These are phyloP conservation scores for Hyaloperonospora arabidopsidis DNA, from an alignment of 352 stramenopile species.

Conservation along the genomic window DNA sequence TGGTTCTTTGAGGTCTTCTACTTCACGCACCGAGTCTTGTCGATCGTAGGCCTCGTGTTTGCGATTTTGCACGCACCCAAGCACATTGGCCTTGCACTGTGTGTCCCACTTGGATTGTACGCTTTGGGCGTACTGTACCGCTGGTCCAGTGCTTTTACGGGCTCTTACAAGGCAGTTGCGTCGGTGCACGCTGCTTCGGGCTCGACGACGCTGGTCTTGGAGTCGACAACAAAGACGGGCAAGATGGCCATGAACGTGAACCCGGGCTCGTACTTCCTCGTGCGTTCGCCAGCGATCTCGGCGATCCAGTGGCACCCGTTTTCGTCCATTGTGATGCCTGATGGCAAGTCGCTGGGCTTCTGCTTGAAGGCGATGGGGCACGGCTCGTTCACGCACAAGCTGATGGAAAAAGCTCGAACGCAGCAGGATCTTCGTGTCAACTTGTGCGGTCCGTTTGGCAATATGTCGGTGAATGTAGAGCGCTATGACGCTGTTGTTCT, in stretches of 20 bases:
- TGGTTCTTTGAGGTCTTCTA: constrained; percentile 73
- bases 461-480: constrained; percentile 51
- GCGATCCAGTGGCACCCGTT: constrained; percentile 72
- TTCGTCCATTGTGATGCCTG: constrained; percentile 61
- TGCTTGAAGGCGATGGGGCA: constrained; percentile 53
- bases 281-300: constrained; percentile 63
- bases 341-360: constrained; percentile 75
- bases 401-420: constrained; percentile 38
- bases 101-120: constrained; percentile 60
- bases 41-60: constrained; percentile 69
- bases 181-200: constrained; percentile 29
- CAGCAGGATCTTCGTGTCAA: constrained; percentile 42
- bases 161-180: constrained; percentile 39
- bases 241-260: constrained; percentile 51
- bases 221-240: constrained; percentile 43
- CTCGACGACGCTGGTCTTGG: constrained; percentile 54
- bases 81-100: constrained; percentile 47
- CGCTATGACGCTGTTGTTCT: constrained; percentile 62
- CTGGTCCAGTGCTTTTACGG: constrained; percentile 45
- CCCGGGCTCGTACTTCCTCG: constrained; percentile 66
- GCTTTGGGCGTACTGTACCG: constrained; percentile 41
- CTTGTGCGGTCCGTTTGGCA: constrained; percentile 64
- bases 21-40: constrained; percentile 61
- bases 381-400: constrained; percentile 41
- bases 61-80: constrained; percentile 57